These are phyloP conservation scores for Zopfia rhizophila DNA, from an alignment of 2,329 filamentous ascomycete species.

Conservation along the genomic window DNA sequence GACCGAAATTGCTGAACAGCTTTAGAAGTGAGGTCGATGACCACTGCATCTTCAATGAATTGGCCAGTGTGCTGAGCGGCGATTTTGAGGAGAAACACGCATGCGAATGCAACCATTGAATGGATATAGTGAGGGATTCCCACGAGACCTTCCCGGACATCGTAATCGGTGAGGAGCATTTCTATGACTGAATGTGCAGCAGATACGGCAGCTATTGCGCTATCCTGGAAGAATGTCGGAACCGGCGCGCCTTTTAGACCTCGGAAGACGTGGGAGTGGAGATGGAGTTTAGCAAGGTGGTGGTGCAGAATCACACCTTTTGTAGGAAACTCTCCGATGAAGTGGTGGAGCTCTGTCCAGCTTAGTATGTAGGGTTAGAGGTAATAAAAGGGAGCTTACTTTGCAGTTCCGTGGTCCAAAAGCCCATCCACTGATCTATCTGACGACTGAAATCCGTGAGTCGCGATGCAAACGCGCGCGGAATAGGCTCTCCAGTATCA, in stretches of 20 bases:
- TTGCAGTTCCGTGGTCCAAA: constrained; percentile 58
- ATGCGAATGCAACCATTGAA: constrained; percentile 65
- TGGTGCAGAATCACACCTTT: constrained; percentile 64
- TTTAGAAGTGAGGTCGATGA: constrained; percentile 51
- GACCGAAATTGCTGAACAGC: constrained; percentile 56
- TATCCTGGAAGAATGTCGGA: constrained; percentile 60
- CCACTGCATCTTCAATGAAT: constrained; percentile 51
- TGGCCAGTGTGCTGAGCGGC: constrained; percentile 55
- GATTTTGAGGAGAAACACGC: constrained; percentile 63
- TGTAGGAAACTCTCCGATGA: constrained; percentile 60
- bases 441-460: constrained; percentile 53
- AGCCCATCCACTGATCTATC: constrained; percentile 63
- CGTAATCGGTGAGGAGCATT: constrained; percentile 56
- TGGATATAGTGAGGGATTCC: constrained; percentile 64
- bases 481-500: constrained; percentile 64
- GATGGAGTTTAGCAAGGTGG: constrained; percentile 64
- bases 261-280: constrained; percentile 62
- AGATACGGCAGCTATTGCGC: constrained; percentile 59
- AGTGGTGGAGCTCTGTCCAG: constrained; percentile 54
- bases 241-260: constrained; percentile 60
- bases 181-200: constrained; percentile 59
- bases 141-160: constrained; percentile 53
- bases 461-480: constrained; percentile 63
- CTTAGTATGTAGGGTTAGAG: constrained; percentile 24
- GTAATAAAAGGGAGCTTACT: constrained; percentile 38